Evolutionary conservation across 1,139 yeast species (phyloP).

Genomic region (Hemisphaericaspora subhashii): DNA sequence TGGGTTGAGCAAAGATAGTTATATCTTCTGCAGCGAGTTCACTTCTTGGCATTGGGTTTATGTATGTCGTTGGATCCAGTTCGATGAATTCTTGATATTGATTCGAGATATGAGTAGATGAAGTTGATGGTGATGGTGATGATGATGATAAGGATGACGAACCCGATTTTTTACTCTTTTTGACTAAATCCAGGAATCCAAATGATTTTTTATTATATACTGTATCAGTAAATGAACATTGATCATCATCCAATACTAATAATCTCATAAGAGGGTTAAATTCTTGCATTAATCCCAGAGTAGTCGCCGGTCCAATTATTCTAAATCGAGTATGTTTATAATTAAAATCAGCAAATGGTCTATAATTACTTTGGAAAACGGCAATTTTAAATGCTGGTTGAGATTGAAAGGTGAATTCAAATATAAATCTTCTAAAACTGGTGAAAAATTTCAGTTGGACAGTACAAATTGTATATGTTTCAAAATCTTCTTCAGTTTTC

Average conservation of each 20-base stretch:
- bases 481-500: slow-evolving; percentile 23
- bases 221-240: slow-evolving; percentile 39
- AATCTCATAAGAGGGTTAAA: slow-evolving; percentile 39
- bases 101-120: neutral
- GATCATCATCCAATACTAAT: slow-evolving; percentile 33
- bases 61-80: slow-evolving; percentile 16
- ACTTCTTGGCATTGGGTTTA: slow-evolving; percentile 35
- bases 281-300: slow-evolving; percentile 28
- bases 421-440: slow-evolving; percentile 29
- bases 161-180: neutral
- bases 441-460: slow-evolving; percentile 32
- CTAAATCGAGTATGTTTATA: slow-evolving; percentile 41
- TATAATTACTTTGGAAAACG: slow-evolving; percentile 36
- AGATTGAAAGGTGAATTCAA: slow-evolving; percentile 15
- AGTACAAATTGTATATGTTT: slow-evolving; percentile 35
- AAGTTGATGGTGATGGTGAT: neutral
- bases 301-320: slow-evolving; percentile 37
- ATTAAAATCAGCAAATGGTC: slow-evolving; percentile 43
- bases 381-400: slow-evolving; percentile 24
- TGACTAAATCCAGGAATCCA: slow-evolving; percentile 22
- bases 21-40: slow-evolving; percentile 10
- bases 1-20: neutral
- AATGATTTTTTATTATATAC: slow-evolving; percentile 29
- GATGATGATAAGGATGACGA: neutral
- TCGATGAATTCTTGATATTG: slow-evolving; percentile 4